Conservation (phyloP, 768 basidiomycete species). For the Termitomyces eurrhizus region DNA sequence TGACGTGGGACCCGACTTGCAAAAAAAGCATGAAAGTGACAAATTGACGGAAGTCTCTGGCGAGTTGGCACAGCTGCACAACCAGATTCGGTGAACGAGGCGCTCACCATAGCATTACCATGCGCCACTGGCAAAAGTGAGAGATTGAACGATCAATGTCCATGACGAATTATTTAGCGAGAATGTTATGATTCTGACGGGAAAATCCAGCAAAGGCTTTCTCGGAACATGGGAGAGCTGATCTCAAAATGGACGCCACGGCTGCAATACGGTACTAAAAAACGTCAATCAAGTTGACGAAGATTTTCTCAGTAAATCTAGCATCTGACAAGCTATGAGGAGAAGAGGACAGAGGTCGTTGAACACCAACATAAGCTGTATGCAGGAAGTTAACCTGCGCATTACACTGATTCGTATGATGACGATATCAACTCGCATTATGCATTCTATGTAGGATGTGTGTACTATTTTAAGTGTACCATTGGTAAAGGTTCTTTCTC, state of each 20-base stretch:
- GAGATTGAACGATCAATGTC: neutral
- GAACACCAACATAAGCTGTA: neutral
- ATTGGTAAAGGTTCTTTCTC: neutral
- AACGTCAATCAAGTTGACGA: neutral
- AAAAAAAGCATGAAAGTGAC: neutral
- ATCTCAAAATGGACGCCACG: neutral
- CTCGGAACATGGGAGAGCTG: neutral
- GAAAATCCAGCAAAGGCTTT: neutral
- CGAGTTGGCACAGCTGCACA: neutral
- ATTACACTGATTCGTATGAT: neutral
- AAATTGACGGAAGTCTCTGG: neutral
- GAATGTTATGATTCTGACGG: neutral
- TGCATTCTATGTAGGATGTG: too few species aligned
- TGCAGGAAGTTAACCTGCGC: neutral
- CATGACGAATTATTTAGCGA: neutral
- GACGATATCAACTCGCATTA: neutral
- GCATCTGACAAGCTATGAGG: neutral
- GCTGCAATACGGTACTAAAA: neutral
- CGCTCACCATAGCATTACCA: neutral
- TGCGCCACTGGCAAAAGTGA: neutral
- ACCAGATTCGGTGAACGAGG: neutral
- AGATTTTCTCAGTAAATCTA: neutral
- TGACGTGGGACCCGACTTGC: neutral
- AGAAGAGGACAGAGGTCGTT: neutral
- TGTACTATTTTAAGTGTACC: neutral